Evolutionary conservation across 2,329 filamentous ascomycete species (phyloP), one percentile per base, ranked within the genome.

Genomic region (Fusarium drepaniforme): DNA sequence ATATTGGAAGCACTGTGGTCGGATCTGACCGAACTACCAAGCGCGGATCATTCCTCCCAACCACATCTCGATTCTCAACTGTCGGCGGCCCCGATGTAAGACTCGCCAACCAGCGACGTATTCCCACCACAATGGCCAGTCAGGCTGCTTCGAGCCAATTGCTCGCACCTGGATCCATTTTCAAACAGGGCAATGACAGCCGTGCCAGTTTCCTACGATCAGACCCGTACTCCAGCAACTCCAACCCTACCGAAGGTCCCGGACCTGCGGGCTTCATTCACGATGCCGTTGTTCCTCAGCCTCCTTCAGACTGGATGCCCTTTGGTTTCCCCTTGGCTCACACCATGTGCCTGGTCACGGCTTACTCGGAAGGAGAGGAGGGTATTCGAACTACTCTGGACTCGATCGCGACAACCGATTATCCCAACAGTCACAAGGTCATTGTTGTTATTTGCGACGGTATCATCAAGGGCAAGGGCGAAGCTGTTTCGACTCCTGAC

Each of bases 381-480:
- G 97, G 96, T 80, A 90, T 99, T 66, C 93, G 97, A 58, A 98
- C 96, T 1, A 99, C 97, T 1, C 87, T 99, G 33, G 96, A 99
- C 84, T 99, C 97, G 1, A 93, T 99, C 81, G 97, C 96, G 60
- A 97, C 94, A 84, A 99, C 97, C 4, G 97, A 99, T 83, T 99
- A 99, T 79, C 97, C 97, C 60, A 99, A 99, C 88, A 98, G 96
- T 83, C 97, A 99, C 89, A 99, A 99, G 85, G 91, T 96, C 33
- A 97, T 99, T 78, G 89, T 99, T 70, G 94, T 98, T 79, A 94
- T 99, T 78, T 99, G 97, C 85, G 97, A 99, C 83, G 97, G 97
- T 85, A 90, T 98, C 81, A 98, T 99, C 87, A 98, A 98, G 86
- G 97, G 97, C 76, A 91, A 97, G 80, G 97, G 97, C 59, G 97